Percentiles rank a stretch among this genome's conserved stretches.
These are phyloP conservation scores for Epichloe uncinata DNA, from an alignment of 2,329 filamentous ascomycete genomes.

Conservation along the genomic window DNA sequence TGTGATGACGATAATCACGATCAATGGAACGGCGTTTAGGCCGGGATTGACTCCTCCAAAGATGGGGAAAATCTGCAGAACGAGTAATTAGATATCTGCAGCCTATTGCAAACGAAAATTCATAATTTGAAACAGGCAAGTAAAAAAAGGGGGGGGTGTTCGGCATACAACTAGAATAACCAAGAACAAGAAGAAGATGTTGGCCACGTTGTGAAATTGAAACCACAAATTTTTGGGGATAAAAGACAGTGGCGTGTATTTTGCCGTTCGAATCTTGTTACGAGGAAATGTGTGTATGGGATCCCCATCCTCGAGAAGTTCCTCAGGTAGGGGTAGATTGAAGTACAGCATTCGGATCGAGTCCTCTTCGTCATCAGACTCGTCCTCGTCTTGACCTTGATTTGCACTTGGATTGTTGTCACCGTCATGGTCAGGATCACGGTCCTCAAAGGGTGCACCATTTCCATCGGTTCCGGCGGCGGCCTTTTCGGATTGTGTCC, in stretches of 20 bases:
- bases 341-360: conserved; percentile 59
- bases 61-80: conserved; percentile 74
- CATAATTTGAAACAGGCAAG: not conserved
- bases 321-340: conserved; percentile 65
- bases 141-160: not conserved
- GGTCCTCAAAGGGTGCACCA: conserved; percentile 14
- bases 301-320: conserved; percentile 63
- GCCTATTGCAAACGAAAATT: not conserved
- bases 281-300: conserved; percentile 58
- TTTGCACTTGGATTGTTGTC: conserved; percentile 17
- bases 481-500: conserved; percentile 56
- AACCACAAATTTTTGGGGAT: conserved; percentile 94
- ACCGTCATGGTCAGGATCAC: conserved; percentile 15
- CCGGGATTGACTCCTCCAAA: conserved; percentile 88
- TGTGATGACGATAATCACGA: conserved; percentile 81
- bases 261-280: conserved; percentile 96
- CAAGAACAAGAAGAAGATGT: conserved; percentile 94
- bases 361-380: conserved; percentile 26
- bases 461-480: conserved; percentile 25
- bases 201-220: conserved; percentile 97
- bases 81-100: not conserved
- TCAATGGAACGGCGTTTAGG: conserved; percentile 78
- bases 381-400: conserved; percentile 22
- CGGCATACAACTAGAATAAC: conserved; percentile 80
- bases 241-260: conserved; percentile 93